Conservation (phyloP, 495 filamentous ascomycete genomes). For the Cercophora sp. region DNA sequence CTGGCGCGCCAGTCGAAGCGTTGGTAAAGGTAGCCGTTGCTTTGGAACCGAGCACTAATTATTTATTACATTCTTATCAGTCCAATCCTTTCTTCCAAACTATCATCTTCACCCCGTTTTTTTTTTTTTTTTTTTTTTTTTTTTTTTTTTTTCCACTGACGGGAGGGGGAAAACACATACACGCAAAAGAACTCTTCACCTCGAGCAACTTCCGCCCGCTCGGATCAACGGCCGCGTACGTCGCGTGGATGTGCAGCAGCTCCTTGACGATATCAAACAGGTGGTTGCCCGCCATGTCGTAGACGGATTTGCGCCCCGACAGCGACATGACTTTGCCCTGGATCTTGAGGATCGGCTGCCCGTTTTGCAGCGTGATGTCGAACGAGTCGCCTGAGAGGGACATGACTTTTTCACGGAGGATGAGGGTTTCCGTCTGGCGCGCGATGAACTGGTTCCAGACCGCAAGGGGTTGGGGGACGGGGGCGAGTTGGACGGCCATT, state of each 20-base stretch:
- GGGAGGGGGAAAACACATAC: conserved; percentile 35
- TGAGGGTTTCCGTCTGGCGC: conserved; percentile 41
- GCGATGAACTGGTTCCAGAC: conserved; percentile 49
- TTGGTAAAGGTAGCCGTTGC: conserved; percentile 47
- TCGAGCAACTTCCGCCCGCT: conserved; percentile 42
- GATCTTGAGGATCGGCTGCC: conserved; percentile 48
- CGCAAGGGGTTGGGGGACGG: conserved; percentile 38
- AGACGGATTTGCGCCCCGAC: conserved; percentile 43
- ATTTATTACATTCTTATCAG: background rate
- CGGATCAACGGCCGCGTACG: conserved; percentile 40
- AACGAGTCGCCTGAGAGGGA: conserved; percentile 52
- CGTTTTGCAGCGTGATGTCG: conserved; percentile 44
- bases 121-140: too few relatives aligned
- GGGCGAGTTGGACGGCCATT: conserved; percentile 19
- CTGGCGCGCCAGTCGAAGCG: conserved; percentile 27
- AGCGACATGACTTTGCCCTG: conserved; percentile 42
- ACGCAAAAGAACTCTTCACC: conserved; percentile 46
- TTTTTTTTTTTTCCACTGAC: too few relatives aligned
- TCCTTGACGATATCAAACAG: conserved; percentile 53
- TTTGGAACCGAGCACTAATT: conserved; percentile 43
- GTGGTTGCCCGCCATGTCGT: conserved; percentile 41
- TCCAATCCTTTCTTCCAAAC: too few relatives aligned
- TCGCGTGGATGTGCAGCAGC: conserved; percentile 46
- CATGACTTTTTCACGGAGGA: conserved; percentile 53
- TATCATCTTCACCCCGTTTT: too few relatives aligned